Conservation (phyloP, 2,329 filamentous ascomycete species). For the Daldinia sp. region DNA sequence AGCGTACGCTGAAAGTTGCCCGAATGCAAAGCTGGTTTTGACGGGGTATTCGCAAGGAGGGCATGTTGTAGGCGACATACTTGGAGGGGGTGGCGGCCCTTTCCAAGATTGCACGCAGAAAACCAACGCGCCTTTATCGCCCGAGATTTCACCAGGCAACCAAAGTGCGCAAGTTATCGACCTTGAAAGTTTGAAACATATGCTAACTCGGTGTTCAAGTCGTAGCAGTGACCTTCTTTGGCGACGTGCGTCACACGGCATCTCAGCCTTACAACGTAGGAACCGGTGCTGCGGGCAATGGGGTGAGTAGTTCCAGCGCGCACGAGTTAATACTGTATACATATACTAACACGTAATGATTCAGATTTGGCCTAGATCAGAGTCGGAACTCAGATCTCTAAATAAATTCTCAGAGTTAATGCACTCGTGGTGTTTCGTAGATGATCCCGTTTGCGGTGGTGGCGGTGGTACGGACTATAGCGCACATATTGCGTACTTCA, state of each 20-base stretch:
- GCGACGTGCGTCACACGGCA: conserved; percentile 43
- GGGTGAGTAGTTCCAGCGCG: conserved; percentile 19
- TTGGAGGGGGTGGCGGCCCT: conserved; percentile 37
- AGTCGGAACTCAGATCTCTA: not conserved
- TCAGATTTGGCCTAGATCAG: not conserved
- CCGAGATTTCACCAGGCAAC: not conserved
- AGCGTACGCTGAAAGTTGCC: conserved; percentile 42
- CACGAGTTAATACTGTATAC: not conserved
- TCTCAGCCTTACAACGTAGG: conserved; percentile 43
- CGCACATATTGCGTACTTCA: conserved; percentile 5
- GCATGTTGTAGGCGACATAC: conserved; percentile 34
- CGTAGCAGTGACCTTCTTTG: conserved; percentile 40
- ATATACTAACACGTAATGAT: not conserved
- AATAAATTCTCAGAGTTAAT: not conserved
- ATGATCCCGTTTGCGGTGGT: not conserved
- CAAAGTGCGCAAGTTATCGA: not conserved
- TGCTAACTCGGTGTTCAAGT: conserved; percentile 23
- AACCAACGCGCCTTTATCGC: conserved; percentile 15
- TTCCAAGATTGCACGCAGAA: conserved; percentile 30
- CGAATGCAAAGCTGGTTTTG: conserved; percentile 42
- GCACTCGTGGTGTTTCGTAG: not conserved
- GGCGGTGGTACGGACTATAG: not conserved
- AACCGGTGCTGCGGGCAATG: conserved; percentile 35
- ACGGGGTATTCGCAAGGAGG: conserved; percentile 44
- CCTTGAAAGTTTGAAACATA: not conserved